Conservation (phyloP, 345 rosid species). For the Microthlaspi erraticum region DNA sequence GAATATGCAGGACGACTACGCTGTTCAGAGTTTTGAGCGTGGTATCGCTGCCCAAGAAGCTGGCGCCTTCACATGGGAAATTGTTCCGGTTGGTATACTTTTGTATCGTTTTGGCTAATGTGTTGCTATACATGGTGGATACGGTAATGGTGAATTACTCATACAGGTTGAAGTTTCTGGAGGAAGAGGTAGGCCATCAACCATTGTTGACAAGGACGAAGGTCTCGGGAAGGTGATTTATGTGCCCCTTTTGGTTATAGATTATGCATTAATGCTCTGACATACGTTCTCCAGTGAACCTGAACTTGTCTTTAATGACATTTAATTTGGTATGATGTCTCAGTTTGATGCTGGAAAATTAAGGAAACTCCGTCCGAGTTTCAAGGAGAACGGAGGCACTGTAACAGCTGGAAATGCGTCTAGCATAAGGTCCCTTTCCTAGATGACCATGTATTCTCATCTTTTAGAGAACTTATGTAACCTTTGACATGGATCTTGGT, state of each 20-base stretch:
- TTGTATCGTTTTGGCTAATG: conserved; percentile 13
- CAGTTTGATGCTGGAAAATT: conserved; percentile 93
- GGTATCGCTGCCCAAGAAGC: conserved; percentile 92
- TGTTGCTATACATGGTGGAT: conserved; percentile 7
- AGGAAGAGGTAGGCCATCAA: conserved; percentile 87
- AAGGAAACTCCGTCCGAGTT: conserved; percentile 95
- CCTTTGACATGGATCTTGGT: conserved; percentile 12
- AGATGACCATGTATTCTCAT: conserved; percentile 10
- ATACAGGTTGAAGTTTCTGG: conserved; percentile 94
- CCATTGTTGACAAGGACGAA: conserved; percentile 87
- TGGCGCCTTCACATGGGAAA: conserved; percentile 94
- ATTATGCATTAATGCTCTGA: neutral
- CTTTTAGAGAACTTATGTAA: neutral
- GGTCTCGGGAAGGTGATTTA: conserved; percentile 87
- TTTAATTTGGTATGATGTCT: conserved; percentile 12
- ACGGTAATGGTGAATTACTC: neutral
- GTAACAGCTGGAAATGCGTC: conserved; percentile 99
- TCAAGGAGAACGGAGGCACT: conserved; percentile 87
- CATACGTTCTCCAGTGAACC: conserved; percentile 1
- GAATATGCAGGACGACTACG: conserved; percentile 72
- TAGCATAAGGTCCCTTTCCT: conserved; percentile 73
- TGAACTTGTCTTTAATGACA: neutral
- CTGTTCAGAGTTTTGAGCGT: conserved; percentile 95
- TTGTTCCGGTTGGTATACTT: conserved; percentile 67
- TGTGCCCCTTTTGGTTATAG: neutral